phyloP scores from a whole-genome alignment of 768 basidiomycete genomes.

The Lactarius evosmus region DNA sequence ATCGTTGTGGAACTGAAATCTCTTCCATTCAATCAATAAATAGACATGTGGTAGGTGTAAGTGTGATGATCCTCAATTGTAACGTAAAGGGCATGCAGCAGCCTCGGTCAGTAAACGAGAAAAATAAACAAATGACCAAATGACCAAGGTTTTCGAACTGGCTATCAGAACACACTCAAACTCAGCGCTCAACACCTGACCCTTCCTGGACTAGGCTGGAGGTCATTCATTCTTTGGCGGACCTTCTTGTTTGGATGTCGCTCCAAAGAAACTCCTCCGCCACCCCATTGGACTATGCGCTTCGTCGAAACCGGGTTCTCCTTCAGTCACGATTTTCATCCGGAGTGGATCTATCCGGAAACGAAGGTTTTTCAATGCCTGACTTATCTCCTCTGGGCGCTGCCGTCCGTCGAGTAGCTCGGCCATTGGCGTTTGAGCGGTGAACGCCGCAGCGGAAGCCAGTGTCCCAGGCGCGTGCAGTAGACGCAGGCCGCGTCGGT shows the following conservation, averaged over 20 bases:
- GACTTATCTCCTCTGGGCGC: constrained; percentile 38
- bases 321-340: constrained; percentile 54
- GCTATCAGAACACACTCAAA: not conserved
- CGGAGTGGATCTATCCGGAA: constrained; percentile 50
- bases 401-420: constrained; percentile 44
- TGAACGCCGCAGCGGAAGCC: constrained; percentile 54
- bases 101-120: not conserved
- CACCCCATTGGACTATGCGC: constrained; percentile 22
- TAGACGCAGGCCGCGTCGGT: constrained; percentile 44
- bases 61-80: not conserved
- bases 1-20: not conserved
- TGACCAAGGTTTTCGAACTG: not conserved
- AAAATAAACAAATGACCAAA: not conserved
- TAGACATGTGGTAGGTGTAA: not conserved
- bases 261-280: not conserved
- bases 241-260: not conserved
- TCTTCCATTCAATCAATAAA: not conserved
- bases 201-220: not conserved
- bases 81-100: not conserved
- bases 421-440: constrained; percentile 49
- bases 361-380: constrained; percentile 43
- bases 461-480: constrained; percentile 51
- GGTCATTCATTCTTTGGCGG: not conserved
- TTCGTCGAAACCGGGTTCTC: constrained; percentile 45
- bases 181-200: too few relatives aligned